Base-by-base conservation (phyloP, 805 yeast genomes). In the Naumovozyma dairenensis region DNA sequence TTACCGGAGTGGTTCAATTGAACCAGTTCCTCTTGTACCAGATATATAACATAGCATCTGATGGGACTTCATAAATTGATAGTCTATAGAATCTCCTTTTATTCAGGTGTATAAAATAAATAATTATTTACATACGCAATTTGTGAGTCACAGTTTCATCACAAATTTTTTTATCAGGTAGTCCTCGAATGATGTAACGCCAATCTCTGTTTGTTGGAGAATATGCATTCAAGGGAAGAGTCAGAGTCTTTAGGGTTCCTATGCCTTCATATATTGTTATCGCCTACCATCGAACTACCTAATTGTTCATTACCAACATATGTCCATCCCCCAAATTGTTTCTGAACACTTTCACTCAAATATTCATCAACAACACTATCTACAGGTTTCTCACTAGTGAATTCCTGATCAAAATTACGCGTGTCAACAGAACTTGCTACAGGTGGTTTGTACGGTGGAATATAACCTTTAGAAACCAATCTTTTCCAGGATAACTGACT, bases 291-390 rank as follows among this genome's bases (percentile, higher is more conserved):
- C 19, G 57, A 46, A 31, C 49, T 54, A 9, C 65, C 64, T 21
- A 64, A 39, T 35, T 61, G 65, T 38, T 63, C 69, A 32, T 71
- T 76, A 4, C 89, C 92, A 31, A 78, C 82, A 59, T 87, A 87
- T 2, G 96, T 87, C 98, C 98, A 89, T 5, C 97, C 97, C 25
- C 95, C 96, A 66, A 89, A 89, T 60, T 89, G 96, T 54, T 80
- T 76, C 60, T 89, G 98, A 10, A 89, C 94, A 46, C 86, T 74
- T 46, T 85, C 96, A 49, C 92, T 80, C 41, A 89, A 68, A 45
- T 73, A 83, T 50, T 83, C 93, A 54, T 86, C 94, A 15, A 86
- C 95, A 12, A 89, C 96, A 37, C 94, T 81, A 55, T 89, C 98
- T 47, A 82, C 77, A 3, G 97, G 96, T 48, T 78, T 75, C 49